These are phyloP conservation scores for Rhizopogon salebrosus DNA, from an alignment of 768 basidiomycete genomes.

Conservation along the genomic window DNA sequence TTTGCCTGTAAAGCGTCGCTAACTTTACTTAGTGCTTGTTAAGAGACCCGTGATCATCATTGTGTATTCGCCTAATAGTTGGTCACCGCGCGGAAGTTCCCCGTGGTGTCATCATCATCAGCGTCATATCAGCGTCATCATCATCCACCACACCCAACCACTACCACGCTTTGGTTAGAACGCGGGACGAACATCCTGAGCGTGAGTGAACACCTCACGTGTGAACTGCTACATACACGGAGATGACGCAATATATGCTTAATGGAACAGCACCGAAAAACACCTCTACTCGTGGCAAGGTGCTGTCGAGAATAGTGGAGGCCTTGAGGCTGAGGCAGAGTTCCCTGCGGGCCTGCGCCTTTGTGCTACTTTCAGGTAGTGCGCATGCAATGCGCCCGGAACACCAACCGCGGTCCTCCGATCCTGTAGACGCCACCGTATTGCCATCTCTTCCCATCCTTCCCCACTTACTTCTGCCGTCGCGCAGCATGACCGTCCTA, in stretches of 20 bases:
- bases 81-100: neutral
- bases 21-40: neutral
- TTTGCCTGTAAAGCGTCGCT: neutral
- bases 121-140: neutral
- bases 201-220: constrained; percentile 1
- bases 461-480: neutral
- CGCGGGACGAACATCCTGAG: neutral
- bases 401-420: constrained; percentile 9
- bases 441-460: neutral
- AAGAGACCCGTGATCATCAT: constrained; percentile 1
- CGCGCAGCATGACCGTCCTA: neutral
- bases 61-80: neutral
- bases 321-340: constrained; percentile 12
- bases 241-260: constrained; percentile 9
- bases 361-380: neutral
- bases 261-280: neutral
- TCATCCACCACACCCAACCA: neutral
- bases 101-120: neutral
- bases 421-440: neutral
- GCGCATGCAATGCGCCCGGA: constrained; percentile 3
- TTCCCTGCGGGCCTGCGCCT: constrained; percentile 1
- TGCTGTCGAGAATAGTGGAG: constrained; percentile 4
- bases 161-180: neutral
- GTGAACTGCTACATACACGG: constrained; percentile 9
- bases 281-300: neutral